Conservation (phyloP, 169 alveolate genomes). For the Cryptosporidium andersoni region DNA sequence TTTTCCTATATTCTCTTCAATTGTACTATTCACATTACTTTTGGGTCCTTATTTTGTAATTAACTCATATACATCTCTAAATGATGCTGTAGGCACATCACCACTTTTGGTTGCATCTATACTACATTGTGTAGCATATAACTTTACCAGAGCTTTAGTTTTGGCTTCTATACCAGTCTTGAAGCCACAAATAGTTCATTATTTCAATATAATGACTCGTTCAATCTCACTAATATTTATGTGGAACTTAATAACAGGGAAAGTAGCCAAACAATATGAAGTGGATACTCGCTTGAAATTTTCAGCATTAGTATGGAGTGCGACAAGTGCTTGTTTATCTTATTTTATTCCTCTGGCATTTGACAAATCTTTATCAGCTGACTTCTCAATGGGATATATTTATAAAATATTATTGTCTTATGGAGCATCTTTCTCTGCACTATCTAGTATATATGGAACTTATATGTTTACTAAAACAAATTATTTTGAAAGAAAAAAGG, state of each 20-base stretch:
- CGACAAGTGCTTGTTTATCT: constrained; percentile 19
- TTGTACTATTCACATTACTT: constrained; percentile 19
- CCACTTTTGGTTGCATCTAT: constrained; percentile 40
- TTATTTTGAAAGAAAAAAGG: constrained; percentile 24
- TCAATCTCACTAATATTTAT: constrained; percentile 28
- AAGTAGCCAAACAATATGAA: constrained; percentile 41
- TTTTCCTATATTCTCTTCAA: constrained; percentile 61
- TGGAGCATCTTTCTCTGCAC: constrained; percentile 44
- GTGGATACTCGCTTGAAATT: constrained; percentile 28
- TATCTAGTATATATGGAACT: constrained; percentile 23
- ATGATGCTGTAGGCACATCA: constrained; percentile 33
- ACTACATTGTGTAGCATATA: constrained; percentile 14
- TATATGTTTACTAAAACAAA: constrained; percentile 58
- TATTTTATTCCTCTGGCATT: constrained; percentile 56
- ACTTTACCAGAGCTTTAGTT: constrained; percentile 35
- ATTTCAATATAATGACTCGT: constrained; percentile 32
- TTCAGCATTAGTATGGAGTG: constrained; percentile 49
- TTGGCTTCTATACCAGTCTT: constrained; percentile 59
- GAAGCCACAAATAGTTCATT: constrained; percentile 1
- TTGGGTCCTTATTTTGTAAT: constrained; percentile 57
- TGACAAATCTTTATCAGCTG: constrained; percentile 37
- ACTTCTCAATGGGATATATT: constrained; percentile 42
- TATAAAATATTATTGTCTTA: constrained; percentile 42
- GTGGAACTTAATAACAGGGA: constrained; percentile 10
- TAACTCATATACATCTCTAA: not conserved